These are phyloP conservation scores for Erucastrum elatum DNA, from an alignment of 345 rosid species.

Conservation along the genomic window DNA sequence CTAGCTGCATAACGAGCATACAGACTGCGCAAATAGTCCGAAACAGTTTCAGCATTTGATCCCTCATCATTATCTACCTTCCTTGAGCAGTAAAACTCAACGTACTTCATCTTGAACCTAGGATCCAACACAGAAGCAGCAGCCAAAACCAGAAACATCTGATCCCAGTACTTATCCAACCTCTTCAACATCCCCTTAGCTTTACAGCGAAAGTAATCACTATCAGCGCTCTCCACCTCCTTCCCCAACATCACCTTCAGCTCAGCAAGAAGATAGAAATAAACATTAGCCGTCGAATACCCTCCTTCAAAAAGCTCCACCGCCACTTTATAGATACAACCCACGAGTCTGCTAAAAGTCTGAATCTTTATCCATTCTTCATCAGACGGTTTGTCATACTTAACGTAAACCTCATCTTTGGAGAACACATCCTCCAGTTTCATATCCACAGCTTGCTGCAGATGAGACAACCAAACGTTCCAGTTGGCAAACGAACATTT, in stretches of 20 bases:
- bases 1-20: slow-evolving; percentile 51
- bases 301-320: slow-evolving; percentile 5
- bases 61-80: slow-evolving; percentile 62
- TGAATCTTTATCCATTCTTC: slow-evolving; percentile 23
- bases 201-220: background rate
- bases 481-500: background rate
- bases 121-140: slow-evolving; percentile 81
- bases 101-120: slow-evolving; percentile 74
- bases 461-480: background rate
- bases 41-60: slow-evolving; percentile 55
- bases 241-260: slow-evolving; percentile 15
- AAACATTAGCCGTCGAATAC: slow-evolving; percentile 19
- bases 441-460: slow-evolving; percentile 20
- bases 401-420: slow-evolving; percentile 16
- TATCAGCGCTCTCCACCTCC: slow-evolving; percentile 14
- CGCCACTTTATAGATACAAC: slow-evolving; percentile 30
- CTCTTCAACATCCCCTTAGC: slow-evolving; percentile 22
- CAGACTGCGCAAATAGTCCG: slow-evolving; percentile 64
- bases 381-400: slow-evolving; percentile 19
- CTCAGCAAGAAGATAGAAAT: slow-evolving; percentile 25
- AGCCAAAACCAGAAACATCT: slow-evolving; percentile 64
- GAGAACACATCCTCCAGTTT: slow-evolving; percentile 16
- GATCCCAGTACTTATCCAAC: slow-evolving; percentile 70
- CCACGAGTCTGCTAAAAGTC: slow-evolving; percentile 9
- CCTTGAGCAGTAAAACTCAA: slow-evolving; percentile 70